Base-by-base conservation (phyloP, 257 asterid species). In the Solanum acaule region DNA sequence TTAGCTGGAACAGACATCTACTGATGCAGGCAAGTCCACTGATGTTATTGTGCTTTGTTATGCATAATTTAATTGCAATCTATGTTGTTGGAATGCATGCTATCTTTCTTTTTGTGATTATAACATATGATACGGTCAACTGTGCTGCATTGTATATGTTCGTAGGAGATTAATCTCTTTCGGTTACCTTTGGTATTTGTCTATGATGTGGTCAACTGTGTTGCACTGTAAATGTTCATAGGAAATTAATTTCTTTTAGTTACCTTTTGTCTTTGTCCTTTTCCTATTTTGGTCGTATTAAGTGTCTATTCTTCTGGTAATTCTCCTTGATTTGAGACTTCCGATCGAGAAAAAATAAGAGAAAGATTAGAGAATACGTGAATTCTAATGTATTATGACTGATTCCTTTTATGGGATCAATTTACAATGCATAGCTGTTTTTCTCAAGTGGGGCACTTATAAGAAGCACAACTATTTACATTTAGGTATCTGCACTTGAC, bases 1-100 rank as follows among this genome's bases (percentile, higher is more conserved):
- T 86, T 70, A 89, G 91, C 89, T 93, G 94, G 95, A 91, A 93
- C 84, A 91, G 98, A 93, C 91, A 92, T 90, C 93, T 97, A 70
- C 68, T 96, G 95, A 94, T 93, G 95, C 97, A 95, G 98, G 99
- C 95, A 75, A 87, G 90, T 6, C 46, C 56, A 52, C 86, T 67
- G 38, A 20, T 11, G 5, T 25, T 6, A 75, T 34, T 23, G 20
- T 23, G 6, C n/a, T 38, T 18, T 87, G 65, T 61, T 75, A 37
- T 23, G 11, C n/a, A 12, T 37, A 52, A 37, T 76, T 37, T 76
- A 2, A 33, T 77, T 56, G 40, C 37, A 76, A 76, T 76, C n/a
- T 76, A 76, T 40, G 31, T 37, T 18, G 10, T 37, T 34, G 33
- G 83, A 76, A 22, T 10, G 56, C 5, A 37, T 76, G 20, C 56